A percentile compares a stretch with the other conserved stretches of the same genome.
phyloP scores from a whole-genome alignment of 2,329 filamentous ascomycete genomes.

The Claviceps lovelessii region DNA sequence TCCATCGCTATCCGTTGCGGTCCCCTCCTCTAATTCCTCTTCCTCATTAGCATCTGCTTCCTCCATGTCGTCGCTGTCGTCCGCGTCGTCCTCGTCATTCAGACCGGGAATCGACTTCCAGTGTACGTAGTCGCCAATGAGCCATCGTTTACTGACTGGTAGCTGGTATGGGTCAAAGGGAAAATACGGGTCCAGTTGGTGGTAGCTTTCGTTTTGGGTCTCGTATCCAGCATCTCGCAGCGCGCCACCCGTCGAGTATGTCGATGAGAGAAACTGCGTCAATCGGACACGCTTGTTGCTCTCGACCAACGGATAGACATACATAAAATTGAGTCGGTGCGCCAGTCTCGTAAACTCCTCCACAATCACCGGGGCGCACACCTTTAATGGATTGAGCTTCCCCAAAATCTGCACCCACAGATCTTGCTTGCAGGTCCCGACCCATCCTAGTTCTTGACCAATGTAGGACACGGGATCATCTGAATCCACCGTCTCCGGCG shows the following conservation, averaged over 20 bases:
- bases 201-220: constrained; percentile 56
- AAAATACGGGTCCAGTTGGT: constrained; percentile 87
- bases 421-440: constrained; percentile 56
- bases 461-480: constrained; percentile 47
- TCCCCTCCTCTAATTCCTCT: constrained; percentile 33
- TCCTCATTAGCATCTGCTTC: constrained; percentile 30
- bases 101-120: constrained; percentile 66
- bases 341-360: constrained; percentile 81
- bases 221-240: constrained; percentile 34
- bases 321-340: constrained; percentile 74
- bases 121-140: constrained; percentile 68
- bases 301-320: constrained; percentile 77
- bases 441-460: constrained; percentile 65
- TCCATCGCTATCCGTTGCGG: constrained; percentile 34
- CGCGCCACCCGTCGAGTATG: constrained; percentile 39
- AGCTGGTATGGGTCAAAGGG: constrained; percentile 95
- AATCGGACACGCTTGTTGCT: constrained; percentile 82
- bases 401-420: constrained; percentile 70
- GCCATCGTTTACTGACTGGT: constrained; percentile 73
- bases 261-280: constrained; percentile 49
- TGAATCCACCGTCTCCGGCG: constrained; percentile 44
- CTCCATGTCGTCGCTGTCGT: constrained; percentile 39
- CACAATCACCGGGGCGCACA: constrained; percentile 83
- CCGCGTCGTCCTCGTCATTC: constrained; percentile 41
- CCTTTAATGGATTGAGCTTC: constrained; percentile 84